Conservation (phyloP, 495 filamentous ascomycete species). For the Cercophora samala region DNA sequence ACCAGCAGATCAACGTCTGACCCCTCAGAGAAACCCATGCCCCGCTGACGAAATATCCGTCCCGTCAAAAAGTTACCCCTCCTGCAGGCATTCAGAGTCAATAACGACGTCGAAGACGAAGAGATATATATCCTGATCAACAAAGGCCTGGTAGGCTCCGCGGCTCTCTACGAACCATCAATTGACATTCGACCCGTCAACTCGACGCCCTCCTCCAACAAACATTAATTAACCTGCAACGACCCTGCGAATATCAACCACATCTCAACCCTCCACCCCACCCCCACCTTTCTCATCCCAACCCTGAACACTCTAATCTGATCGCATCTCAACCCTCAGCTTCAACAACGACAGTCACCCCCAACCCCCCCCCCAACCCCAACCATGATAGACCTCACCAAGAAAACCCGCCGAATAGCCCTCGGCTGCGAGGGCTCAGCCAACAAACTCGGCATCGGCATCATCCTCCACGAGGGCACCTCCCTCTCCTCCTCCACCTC, state of each 20-base stretch:
- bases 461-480: conserved; percentile 70
- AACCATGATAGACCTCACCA: conserved; percentile 15
- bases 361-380: not conserved
- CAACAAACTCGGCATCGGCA: conserved; percentile 93
- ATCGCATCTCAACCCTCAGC: not conserved
- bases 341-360: not conserved
- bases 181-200: not conserved
- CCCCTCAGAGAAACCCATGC: conserved; percentile 11
- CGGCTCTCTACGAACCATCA: not conserved
- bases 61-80: conserved; percentile 9
- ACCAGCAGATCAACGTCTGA: conserved; percentile 3
- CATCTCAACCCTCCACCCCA: not conserved
- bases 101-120: not conserved
- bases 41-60: conserved; percentile 26
- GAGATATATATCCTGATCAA: not conserved
- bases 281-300: conserved; percentile 4
- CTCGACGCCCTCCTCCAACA: not conserved
- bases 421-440: conserved; percentile 95
- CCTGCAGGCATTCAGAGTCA: not conserved
- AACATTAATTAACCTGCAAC: not conserved
- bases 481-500: conserved; percentile 54
- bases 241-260: not conserved
- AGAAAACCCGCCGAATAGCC: conserved; percentile 54
- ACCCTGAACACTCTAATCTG: not conserved
- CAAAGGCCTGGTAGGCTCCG: not conserved